phyloP scores from a whole-genome alignment of 345 rosid genomes.

The Eucalyptus fibrosa region DNA sequence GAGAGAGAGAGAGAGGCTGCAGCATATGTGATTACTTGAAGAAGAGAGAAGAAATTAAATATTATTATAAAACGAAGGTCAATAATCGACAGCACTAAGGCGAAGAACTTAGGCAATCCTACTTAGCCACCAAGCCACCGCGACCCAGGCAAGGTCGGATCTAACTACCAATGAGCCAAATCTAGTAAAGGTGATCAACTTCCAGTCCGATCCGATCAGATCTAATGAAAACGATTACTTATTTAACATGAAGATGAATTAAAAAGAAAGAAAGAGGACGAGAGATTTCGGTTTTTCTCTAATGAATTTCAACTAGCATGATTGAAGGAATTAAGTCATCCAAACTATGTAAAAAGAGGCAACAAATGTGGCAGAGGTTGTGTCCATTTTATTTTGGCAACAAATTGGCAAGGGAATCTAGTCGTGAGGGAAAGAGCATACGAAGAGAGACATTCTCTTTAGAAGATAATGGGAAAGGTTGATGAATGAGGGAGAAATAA shows the following conservation, averaged over 20 bases:
- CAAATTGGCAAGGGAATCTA: background rate
- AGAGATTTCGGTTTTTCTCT: rapidly evolving
- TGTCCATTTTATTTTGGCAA: background rate
- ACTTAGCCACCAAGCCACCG: rapidly evolving
- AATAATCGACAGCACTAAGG: background rate
- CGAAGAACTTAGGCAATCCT: too few relatives aligned
- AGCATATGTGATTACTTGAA: too few relatives aligned
- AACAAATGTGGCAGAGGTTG: background rate
- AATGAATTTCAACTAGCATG: rapidly evolving
- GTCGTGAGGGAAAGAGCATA: background rate
- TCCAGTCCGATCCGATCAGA: rapidly evolving
- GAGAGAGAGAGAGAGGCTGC: too few relatives aligned
- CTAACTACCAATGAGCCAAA: rapidly evolving
- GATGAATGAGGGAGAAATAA: background rate
- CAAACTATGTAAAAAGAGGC: too few relatives aligned
- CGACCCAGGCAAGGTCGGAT: rapidly evolving
- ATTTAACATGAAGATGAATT: too few relatives aligned
- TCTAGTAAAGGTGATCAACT: rapidly evolving
- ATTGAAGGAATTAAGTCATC: too few relatives aligned
- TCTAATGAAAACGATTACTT: too few relatives aligned
- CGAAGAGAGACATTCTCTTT: background rate
- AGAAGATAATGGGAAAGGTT: background rate
- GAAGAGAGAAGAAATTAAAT: too few relatives aligned
- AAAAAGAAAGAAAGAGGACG: too few relatives aligned
- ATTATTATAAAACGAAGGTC: background rate